Evolutionary conservation across 768 basidiomycete species (phyloP), one percentile per base, ranked within the genome.

Genomic region (Mycena rosella): DNA sequence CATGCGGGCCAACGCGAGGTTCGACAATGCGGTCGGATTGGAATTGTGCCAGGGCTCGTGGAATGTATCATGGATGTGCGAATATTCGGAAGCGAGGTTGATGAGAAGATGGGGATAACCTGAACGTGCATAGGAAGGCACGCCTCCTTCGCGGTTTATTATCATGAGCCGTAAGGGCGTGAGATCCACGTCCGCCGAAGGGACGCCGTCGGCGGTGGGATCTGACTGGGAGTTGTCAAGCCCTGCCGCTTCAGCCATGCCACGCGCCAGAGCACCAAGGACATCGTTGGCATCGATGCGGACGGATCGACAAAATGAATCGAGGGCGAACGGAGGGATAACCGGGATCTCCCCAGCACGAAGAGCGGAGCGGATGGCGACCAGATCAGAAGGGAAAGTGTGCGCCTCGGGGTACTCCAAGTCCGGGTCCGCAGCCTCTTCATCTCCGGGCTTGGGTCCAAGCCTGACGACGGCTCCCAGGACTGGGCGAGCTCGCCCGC

Each of bases 141-240:
- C 91, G 17, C 98, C 98, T 26, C 98, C 98, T 79, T 97, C 95
- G 22, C 92, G 88, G 78, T 96, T 97, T 79, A 99, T 98, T 78
- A 99, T 92, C 93, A 99, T 96, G 65, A 99, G 87, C 30, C 98
- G 93, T 60, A 98, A 83, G 1, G 98, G 98, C 5, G 96, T 96
- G 63, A 99, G 87, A 79, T 99, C 94, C 6, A 86, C 81, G 34
- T 91, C 87, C 32, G 84, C 83, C 0, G 85, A 83, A n/a, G 42
- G 42, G 62, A 73, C 72, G 27, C 78, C 75, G 38, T 82, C 78
- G 47, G 81, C 77, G 18, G 81, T 72, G n/a, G 79, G 76, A 32
- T 64, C 66, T 29, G 74, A 75, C 14, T 72, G 74, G 57, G 77
- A 65, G 40, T 73, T 70, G 65, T 79, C 77, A 30, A 76, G 70